These are phyloP conservation scores for Arctostaphylos glauca DNA, from an alignment of 148 eudicot species.

Conservation along the genomic window DNA sequence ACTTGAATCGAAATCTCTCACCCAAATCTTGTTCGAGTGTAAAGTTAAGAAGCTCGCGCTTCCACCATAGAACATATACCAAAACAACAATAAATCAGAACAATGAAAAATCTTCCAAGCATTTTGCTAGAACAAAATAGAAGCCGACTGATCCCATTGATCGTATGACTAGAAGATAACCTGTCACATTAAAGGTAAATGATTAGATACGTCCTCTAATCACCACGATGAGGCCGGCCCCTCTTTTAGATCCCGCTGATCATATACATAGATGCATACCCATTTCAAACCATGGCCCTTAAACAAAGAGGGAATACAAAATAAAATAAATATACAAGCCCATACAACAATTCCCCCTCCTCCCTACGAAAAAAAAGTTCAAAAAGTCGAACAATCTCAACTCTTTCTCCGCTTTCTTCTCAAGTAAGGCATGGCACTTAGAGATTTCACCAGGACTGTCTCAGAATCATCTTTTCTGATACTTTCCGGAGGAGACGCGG, in stretches of 20 bases:
- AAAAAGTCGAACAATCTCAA: conserved; percentile 8
- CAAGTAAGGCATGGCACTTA: conserved; percentile 71
- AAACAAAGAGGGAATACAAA: neutral
- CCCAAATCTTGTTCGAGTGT: no score
- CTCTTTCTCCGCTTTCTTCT: conserved; percentile 57
- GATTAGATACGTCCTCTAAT: no score
- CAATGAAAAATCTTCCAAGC: no score
- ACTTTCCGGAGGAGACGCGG: conserved; percentile 11
- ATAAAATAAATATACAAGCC: neutral
- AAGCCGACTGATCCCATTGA: neutral
- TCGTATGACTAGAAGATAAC: no score
- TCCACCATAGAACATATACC: neutral
- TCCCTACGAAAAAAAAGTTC: neutral
- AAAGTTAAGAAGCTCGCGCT: neutral
- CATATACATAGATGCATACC: neutral
- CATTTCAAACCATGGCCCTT: neutral
- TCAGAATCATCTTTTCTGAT: conserved; percentile 19
- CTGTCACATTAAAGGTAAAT: no score
- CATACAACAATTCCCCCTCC: neutral
- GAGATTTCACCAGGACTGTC: conserved; percentile 28
- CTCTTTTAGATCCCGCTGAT: no score
- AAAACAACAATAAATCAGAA: neutral
- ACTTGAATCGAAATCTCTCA: no score
- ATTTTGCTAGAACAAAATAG: neutral
- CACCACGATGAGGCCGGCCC: no score